Percentiles rank a stretch among this genome's conserved stretches.
Evolutionary conservation across 768 basidiomycete species (phyloP).

Genomic region (Trametopsis cervina): DNA sequence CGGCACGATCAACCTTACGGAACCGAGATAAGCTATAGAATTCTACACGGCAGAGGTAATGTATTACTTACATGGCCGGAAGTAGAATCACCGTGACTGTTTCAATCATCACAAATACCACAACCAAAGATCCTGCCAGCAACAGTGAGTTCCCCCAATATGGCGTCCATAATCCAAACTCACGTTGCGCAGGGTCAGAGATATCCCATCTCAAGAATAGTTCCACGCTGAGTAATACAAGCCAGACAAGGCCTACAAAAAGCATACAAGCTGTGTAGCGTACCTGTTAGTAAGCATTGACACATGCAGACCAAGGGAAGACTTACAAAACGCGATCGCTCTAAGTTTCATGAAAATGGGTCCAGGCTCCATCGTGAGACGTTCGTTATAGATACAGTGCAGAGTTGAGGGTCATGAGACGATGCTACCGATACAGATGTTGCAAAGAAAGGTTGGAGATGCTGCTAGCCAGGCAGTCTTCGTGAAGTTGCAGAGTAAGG

Average conservation of each 20-base stretch:
- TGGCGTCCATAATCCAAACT: conserved; percentile 15
- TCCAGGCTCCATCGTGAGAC: conserved; percentile 18
- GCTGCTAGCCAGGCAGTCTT: conserved; percentile 4
- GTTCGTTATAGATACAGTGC: conserved; percentile 4
- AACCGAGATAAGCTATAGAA: background rate
- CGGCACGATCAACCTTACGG: conserved; percentile 33
- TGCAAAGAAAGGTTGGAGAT: background rate
- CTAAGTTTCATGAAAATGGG: conserved; percentile 21
- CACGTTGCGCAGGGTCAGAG: conserved; percentile 40
- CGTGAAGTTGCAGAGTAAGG: background rate
- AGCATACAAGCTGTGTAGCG: conserved; percentile 37
- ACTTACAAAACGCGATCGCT: conserved; percentile 21
- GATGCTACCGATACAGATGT: background rate
- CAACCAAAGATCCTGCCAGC: conserved; percentile 36
- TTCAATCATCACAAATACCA: conserved; percentile 31
- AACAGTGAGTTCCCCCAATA: background rate
- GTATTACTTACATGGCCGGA: conserved; percentile 1
- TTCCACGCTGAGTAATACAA: conserved; percentile 38
- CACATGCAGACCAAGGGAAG: background rate
- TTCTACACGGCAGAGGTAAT: background rate
- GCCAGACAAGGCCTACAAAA: conserved; percentile 42
- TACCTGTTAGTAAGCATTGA: too few species aligned
- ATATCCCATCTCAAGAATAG: conserved; percentile 40
- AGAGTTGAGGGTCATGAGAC: background rate
- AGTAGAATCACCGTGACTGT: conserved; percentile 13